These are phyloP conservation scores for Penicillium griseofulvum DNA, from an alignment of 2,329 filamentous ascomycete genomes.

Conservation along the genomic window DNA sequence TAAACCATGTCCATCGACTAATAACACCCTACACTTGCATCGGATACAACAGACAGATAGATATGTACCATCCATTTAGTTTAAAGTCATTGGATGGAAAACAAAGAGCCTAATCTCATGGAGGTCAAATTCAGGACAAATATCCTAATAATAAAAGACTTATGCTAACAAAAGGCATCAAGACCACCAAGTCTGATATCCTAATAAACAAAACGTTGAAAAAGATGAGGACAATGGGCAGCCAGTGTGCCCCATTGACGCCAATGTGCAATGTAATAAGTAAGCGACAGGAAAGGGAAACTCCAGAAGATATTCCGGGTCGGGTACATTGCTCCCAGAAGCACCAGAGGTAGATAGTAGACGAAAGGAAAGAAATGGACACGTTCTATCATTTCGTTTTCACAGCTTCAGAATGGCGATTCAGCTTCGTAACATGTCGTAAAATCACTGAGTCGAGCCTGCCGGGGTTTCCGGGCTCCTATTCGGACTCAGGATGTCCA, in stretches of 20 bases:
- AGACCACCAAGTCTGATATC: conserved; percentile 13
- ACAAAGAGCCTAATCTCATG: conserved; percentile 15
- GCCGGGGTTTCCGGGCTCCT: neutral
- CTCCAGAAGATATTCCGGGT: conserved; percentile 6
- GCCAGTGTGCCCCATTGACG: conserved; percentile 18
- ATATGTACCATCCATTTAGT: neutral
- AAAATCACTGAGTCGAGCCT: conserved; percentile 11
- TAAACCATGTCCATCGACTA: neutral
- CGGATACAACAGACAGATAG: neutral
- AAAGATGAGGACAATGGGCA: conserved; percentile 1
- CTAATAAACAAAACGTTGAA: conserved; percentile 8
- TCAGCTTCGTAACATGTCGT: conserved; percentile 3
- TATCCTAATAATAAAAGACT: conserved; percentile 7
- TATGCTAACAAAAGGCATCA: conserved; percentile 11
- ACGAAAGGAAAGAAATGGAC: conserved; percentile 14
- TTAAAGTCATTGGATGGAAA: neutral
- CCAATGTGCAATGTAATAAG: conserved; percentile 22
- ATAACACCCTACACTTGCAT: neutral
- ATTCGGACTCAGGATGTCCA: conserved; percentile 16
- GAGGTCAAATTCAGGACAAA: conserved; percentile 5
- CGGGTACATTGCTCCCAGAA: conserved; percentile 10
- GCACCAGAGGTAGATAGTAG: conserved; percentile 9
- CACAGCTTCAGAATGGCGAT: conserved; percentile 10
- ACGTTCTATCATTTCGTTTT: conserved; percentile 21
- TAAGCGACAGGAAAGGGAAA: conserved; percentile 11